phyloP scores from a whole-genome alignment of 2,329 filamentous ascomycete species.

The Ceratocystis destructans region DNA sequence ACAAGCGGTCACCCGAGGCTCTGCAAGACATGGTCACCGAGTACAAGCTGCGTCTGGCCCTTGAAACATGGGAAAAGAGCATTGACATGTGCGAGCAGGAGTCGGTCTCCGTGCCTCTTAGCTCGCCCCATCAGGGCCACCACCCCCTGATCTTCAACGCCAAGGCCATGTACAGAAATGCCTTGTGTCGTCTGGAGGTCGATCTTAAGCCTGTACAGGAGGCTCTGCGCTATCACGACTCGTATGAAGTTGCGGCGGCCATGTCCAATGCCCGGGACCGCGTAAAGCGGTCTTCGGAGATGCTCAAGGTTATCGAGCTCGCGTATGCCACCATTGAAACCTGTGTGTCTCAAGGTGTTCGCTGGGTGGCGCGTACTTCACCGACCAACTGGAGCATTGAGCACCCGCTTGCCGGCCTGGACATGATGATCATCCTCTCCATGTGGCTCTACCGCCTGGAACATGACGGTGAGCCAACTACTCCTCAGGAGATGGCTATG shows the following conservation, averaged over 20 bases:
- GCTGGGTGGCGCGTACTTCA: conserved; percentile 95
- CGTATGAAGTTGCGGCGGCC: conserved; percentile 88
- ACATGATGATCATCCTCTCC: conserved; percentile 94
- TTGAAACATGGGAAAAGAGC: conserved; percentile 98
- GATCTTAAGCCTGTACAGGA: conserved; percentile 94
- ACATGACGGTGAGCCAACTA: conserved; percentile 82
- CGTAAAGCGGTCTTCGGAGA: conserved; percentile 88
- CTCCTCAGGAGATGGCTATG: conserved; percentile 72
- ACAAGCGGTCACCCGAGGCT: conserved; percentile 95
- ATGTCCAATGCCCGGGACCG: conserved; percentile 92
- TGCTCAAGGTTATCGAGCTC: conserved; percentile 97
- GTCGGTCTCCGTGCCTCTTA: conserved; percentile 72
- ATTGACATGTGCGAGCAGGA: conserved; percentile 88
- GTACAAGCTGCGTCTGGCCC: conserved; percentile 87
- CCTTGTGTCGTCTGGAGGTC: conserved; percentile 79
- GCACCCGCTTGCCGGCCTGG: conserved; percentile 89
- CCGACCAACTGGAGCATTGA: conserved; percentile 99
- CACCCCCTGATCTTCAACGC: conserved; percentile 97
- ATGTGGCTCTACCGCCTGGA: conserved; percentile 98
- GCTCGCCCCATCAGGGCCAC: conserved; percentile 75
- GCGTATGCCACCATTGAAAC: conserved; percentile 98
- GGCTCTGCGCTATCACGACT: conserved; percentile 89
- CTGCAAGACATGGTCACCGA: conserved; percentile 95
- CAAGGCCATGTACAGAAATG: conserved; percentile 92
- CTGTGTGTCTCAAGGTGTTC: conserved; percentile 82